Evolutionary conservation across 2,329 filamentous ascomycete species (phyloP).

Genomic region (Davidsoniella virescens): DNA sequence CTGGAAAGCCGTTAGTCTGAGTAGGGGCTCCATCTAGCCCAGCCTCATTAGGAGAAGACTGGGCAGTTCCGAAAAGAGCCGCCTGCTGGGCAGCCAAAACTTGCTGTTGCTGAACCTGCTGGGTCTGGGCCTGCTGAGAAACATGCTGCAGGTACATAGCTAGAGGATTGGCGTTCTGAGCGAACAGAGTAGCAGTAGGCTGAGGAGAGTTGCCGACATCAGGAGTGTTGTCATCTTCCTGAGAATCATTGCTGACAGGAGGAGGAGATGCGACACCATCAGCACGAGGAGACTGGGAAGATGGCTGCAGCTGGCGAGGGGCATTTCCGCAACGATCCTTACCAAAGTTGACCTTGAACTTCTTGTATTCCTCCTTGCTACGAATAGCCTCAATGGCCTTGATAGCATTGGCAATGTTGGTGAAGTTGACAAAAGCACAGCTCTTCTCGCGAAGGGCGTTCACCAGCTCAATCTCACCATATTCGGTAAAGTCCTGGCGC

Average conservation of each 20-base stretch:
- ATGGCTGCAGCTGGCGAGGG: constrained; percentile 64
- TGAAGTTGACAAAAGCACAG: constrained; percentile 99
- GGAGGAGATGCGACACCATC: constrained; percentile 44
- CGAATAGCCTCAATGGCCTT: constrained; percentile 96
- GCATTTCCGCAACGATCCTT: constrained; percentile 97
- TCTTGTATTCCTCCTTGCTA: constrained; percentile 87
- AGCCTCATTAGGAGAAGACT: constrained; percentile 40
- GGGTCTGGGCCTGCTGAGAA: constrained; percentile 53
- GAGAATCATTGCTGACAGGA: constrained; percentile 24
- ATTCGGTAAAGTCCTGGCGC: constrained; percentile 92
- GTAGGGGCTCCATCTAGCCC: constrained; percentile 37
- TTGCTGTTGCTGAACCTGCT: constrained; percentile 60
- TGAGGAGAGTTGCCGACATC: constrained; percentile 39
- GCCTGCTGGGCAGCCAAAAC: constrained; percentile 61
- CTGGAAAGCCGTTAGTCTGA: constrained; percentile 47
- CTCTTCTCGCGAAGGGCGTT: constrained; percentile 97
- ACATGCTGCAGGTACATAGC: constrained; percentile 87
- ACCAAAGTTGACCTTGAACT: constrained; percentile 99
- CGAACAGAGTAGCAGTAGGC: constrained; percentile 59
- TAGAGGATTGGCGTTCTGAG: constrained; percentile 71
- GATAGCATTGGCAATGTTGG: constrained; percentile 98
- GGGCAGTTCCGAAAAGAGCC: constrained; percentile 61
- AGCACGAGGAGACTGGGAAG: constrained; percentile 49
- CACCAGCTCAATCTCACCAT: constrained; percentile 92
- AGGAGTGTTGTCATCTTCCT: constrained; percentile 34